Conservation (phyloP, 2,329 filamentous ascomycete genomes). For the Pseudonectria buxi region DNA sequence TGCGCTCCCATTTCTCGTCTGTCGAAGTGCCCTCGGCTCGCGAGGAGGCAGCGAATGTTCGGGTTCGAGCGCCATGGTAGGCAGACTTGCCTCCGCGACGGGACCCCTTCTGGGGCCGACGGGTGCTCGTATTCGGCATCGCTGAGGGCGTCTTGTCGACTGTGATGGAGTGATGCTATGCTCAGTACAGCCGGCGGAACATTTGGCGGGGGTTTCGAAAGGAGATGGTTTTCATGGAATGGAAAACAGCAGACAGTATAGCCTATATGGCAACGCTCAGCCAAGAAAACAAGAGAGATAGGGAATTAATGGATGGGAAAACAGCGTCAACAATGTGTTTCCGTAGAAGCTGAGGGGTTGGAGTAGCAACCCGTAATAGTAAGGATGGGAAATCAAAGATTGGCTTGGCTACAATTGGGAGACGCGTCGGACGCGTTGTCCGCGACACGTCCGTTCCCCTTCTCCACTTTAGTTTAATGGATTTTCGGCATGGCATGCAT, state of each 20-base stretch:
- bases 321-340: constrained; percentile 15
- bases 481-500: constrained; percentile 6
- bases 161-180: constrained; percentile 4
- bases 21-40: constrained; percentile 80
- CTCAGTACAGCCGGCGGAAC: neutral
- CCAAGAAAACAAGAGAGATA: constrained; percentile 4
- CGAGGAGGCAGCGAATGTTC: constrained; percentile 73
- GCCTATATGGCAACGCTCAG: neutral
- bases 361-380: constrained; percentile 9
- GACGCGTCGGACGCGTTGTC: constrained; percentile 28
- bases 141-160: constrained; percentile 15
- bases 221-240: constrained; percentile 12
- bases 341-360: constrained; percentile 13
- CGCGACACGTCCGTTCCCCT: constrained; percentile 19
- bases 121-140: constrained; percentile 56
- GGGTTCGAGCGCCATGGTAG: constrained; percentile 63
- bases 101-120: constrained; percentile 58
- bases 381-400: constrained; percentile 13
- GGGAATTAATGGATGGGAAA: constrained; percentile 5
- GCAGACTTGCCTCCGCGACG: constrained; percentile 62
- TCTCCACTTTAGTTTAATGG: constrained; percentile 28
- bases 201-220: constrained; percentile 4
- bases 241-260: constrained; percentile 1
- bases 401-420: constrained; percentile 20
- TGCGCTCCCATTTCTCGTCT: constrained; percentile 87